phyloP scores from a whole-genome alignment of 306 rosid genomes.

The Pterocarpus macrocarpus region DNA sequence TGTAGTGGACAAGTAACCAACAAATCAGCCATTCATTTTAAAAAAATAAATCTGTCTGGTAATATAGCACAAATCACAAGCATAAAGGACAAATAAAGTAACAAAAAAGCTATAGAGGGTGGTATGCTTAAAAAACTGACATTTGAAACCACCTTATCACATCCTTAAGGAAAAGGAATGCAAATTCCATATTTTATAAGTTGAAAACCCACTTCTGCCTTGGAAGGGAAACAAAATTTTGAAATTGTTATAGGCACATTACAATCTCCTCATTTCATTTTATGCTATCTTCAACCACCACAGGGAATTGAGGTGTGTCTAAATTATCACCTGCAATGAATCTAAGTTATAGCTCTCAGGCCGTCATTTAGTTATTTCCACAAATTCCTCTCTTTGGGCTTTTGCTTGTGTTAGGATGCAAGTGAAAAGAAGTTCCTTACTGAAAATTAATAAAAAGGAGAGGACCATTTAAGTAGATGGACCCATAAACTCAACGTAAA shows the following conservation, averaged over 20 bases:
- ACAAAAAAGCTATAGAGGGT: neutral
- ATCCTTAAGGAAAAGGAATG: constrained; percentile 17
- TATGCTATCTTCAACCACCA: constrained; percentile 10
- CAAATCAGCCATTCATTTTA: constrained; percentile 6
- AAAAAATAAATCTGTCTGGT: constrained; percentile 15
- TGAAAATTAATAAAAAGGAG: neutral
- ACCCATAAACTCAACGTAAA: neutral
- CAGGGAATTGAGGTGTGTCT: neutral
- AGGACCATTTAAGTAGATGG: neutral
- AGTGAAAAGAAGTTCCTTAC: neutral
- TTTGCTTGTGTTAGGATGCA: neutral
- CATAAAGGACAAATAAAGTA: constrained; percentile 4
- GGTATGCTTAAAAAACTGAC: neutral
- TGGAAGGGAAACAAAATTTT: neutral
- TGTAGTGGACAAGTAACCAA: neutral
- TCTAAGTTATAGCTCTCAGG: neutral
- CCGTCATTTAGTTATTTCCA: neutral
- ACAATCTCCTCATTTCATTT: neutral
- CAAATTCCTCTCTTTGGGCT: neutral
- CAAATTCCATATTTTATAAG: neutral
- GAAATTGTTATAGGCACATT: neutral
- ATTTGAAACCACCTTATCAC: neutral
- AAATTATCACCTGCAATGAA: neutral
- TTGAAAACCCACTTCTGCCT: neutral
- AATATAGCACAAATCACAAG: neutral